A percentile compares a stretch with the other conserved stretches of the same genome.
Conservation (phyloP, 2,329 filamentous ascomycete species). For the Sphaerostilbella broomeana region DNA sequence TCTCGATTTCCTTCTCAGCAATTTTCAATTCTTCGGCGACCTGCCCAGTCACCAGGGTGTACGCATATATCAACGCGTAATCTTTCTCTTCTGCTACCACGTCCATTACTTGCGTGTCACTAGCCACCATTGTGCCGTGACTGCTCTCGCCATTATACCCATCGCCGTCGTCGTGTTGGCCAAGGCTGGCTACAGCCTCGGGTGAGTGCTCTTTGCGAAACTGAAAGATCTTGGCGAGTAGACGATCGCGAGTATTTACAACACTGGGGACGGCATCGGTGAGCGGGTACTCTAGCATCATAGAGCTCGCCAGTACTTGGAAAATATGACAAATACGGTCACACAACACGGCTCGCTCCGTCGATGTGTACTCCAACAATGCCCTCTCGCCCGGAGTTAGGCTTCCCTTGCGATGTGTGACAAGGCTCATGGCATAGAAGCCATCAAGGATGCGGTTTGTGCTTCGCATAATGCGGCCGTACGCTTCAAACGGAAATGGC, state of each 20-base stretch:
- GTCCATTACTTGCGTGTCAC: background rate
- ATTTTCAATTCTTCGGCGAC: slow-evolving; percentile 53
- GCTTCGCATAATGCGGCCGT: slow-evolving; percentile 63
- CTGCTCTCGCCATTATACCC: slow-evolving; percentile 6
- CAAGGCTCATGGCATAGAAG: slow-evolving; percentile 87
- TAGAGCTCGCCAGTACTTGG: slow-evolving; percentile 73
- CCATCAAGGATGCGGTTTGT: slow-evolving; percentile 78
- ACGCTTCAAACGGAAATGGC: slow-evolving; percentile 67
- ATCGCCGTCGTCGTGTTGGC: background rate
- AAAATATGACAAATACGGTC: slow-evolving; percentile 79
- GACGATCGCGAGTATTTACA: slow-evolving; percentile 64
- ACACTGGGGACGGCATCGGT: slow-evolving; percentile 77
- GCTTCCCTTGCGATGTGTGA: slow-evolving; percentile 69
- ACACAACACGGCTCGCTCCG: slow-evolving; percentile 73
- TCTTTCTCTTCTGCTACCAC: slow-evolving; percentile 58
- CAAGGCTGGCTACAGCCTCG: slow-evolving; percentile 1
- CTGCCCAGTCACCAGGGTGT: slow-evolving; percentile 59
- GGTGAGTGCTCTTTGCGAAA: slow-evolving; percentile 58
- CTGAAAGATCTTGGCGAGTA: slow-evolving; percentile 76
- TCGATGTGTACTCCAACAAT: slow-evolving; percentile 65
- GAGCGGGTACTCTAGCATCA: slow-evolving; percentile 84
- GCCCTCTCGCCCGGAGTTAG: slow-evolving; percentile 70
- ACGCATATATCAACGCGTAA: slow-evolving; percentile 89
- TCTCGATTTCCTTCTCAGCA: slow-evolving; percentile 51
- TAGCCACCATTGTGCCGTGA: background rate